Conservation (phyloP, 352 stramenopile genomes). For the Phytophthora fragariaefolia region DNA sequence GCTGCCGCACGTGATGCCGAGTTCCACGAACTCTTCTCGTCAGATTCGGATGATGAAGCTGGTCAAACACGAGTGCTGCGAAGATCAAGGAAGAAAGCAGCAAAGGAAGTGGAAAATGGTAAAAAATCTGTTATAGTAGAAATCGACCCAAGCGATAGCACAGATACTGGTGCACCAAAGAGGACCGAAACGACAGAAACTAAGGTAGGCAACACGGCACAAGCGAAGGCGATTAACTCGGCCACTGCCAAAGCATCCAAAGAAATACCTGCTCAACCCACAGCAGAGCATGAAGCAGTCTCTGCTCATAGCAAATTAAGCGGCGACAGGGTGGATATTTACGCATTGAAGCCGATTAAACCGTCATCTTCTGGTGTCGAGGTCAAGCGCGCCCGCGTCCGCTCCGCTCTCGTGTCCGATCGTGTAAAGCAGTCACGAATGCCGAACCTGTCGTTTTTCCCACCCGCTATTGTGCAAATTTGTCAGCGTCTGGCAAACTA, state of each 20-base stretch:
- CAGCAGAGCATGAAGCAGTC: not conserved
- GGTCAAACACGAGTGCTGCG: conserved; percentile 9
- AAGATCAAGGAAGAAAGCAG: conserved; percentile 13
- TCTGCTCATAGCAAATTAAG: conserved; percentile 3
- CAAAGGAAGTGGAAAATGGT: conserved; percentile 1
- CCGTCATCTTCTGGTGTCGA: conserved; percentile 24
- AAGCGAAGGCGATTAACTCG: conserved; percentile 2
- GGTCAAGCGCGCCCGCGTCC: conserved; percentile 56
- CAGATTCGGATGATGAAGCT: conserved; percentile 33
- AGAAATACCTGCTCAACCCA: not conserved
- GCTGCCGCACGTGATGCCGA: conserved; percentile 24
- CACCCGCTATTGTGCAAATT: conserved; percentile 50
- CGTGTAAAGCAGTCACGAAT: conserved; percentile 46
- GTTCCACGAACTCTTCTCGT: conserved; percentile 35
- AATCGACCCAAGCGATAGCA: not conserved
- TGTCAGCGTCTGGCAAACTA: conserved; percentile 60
- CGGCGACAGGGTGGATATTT: conserved; percentile 5
- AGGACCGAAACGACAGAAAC: not conserved
- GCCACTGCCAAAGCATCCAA: too few relatives aligned
- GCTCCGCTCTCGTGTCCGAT: conserved; percentile 40
- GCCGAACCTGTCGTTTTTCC: conserved; percentile 63
- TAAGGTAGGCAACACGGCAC: conserved; percentile 3
- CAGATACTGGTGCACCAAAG: not conserved
- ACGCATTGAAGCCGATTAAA: conserved; percentile 31
- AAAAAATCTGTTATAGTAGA: not conserved